Percentiles rank a stretch among this genome's conserved stretches.
Evolutionary conservation across 2,329 filamentous ascomycete genomes (phyloP).

Genomic region (Metarhizium anisopliae): DNA sequence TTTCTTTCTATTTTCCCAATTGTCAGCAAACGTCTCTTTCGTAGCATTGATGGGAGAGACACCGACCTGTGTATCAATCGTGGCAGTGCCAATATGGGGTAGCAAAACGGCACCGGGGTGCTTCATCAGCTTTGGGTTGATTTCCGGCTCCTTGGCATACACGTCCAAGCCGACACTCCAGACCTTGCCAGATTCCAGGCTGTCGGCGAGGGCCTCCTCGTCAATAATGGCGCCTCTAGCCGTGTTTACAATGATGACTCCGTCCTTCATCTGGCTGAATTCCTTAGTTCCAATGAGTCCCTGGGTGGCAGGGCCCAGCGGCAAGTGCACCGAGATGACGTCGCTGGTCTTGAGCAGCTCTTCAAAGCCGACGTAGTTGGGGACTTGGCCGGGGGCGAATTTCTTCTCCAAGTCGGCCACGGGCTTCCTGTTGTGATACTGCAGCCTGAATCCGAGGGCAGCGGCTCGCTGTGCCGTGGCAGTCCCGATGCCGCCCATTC

Average conservation of each 20-base stretch:
- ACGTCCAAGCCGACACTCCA: slow-evolving; percentile 47
- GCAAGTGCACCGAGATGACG: slow-evolving; percentile 44
- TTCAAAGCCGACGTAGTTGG: slow-evolving; percentile 41
- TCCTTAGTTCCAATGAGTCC: slow-evolving; percentile 43
- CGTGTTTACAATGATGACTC: slow-evolving; percentile 48
- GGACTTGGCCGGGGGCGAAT: slow-evolving; percentile 13
- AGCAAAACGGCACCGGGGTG: slow-evolving; percentile 54
- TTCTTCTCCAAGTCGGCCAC: slow-evolving; percentile 32
- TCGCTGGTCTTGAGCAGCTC: slow-evolving; percentile 43
- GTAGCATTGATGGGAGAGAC: background rate
- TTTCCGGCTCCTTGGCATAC: slow-evolving; percentile 47
- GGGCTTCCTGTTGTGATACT: slow-evolving; percentile 44
- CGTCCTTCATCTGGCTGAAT: slow-evolving; percentile 45
- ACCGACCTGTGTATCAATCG: slow-evolving; percentile 34
- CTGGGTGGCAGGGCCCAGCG: slow-evolving; percentile 39
- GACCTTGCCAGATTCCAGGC: slow-evolving; percentile 44
- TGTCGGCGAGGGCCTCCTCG: slow-evolving; percentile 43
- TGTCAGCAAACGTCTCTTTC: background rate
- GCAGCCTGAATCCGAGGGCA: slow-evolving; percentile 47
- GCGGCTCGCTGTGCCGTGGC: slow-evolving; percentile 37
- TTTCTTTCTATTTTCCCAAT: slow-evolving; percentile 10
- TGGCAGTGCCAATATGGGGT: slow-evolving; percentile 61
- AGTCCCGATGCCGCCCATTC: slow-evolving; percentile 51
- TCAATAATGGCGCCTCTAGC: slow-evolving; percentile 48
- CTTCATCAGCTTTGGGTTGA: slow-evolving; percentile 50